Evolutionary conservation across 352 stramenopile genomes (phyloP), one percentile per base, ranked within the genome.

Genomic region (Thraustochytrium aureum): DNA sequence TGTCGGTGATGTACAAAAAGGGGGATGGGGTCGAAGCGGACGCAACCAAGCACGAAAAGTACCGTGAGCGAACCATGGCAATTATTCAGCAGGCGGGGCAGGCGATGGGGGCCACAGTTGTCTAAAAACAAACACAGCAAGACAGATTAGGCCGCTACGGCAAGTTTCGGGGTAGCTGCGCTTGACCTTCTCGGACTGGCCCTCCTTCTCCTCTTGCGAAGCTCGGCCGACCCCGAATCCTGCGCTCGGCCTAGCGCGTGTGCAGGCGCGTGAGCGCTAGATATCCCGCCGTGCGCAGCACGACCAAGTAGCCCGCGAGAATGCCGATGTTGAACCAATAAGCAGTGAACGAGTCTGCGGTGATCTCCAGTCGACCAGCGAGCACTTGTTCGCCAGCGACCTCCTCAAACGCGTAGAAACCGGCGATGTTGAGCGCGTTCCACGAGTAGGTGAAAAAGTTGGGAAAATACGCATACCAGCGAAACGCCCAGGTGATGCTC

Each of bases 1-100:
- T 82, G 4, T 33, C 62, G n/a, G 73, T 82, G n/a, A 82, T 82
- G 73, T 82, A 82, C 62, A 33, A 41, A 35, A 82, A 67, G 32
- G 73, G 73, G 12, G 73, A 82, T 38, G 73, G 73, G 17, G 73
- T 82, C 14, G 62, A 82, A 47, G 35, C 43, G 37, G 42, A 82
- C 42, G 35, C 43, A 56, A 17, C 41, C 26, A 81, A 62, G 5
- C 54, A 62, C 32, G 64, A 82, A 0, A 5, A 82, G 32, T 82
- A 82, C 73, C 30, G 45, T 10, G 32, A 82, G 43, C 61, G 43
- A 26, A 82, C 73, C 2, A n/a, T 65, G 32, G 73, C 65, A 30
- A 41, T 82, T 37, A 30, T 82, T 20, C 7, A 42, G 10, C 61
- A 82, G 35, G 54, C 60, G 14, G 73, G 73, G 14, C 60, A 59